Evolutionary conservation across 768 basidiomycete genomes (phyloP).

Genomic region (Inosperma sp.): DNA sequence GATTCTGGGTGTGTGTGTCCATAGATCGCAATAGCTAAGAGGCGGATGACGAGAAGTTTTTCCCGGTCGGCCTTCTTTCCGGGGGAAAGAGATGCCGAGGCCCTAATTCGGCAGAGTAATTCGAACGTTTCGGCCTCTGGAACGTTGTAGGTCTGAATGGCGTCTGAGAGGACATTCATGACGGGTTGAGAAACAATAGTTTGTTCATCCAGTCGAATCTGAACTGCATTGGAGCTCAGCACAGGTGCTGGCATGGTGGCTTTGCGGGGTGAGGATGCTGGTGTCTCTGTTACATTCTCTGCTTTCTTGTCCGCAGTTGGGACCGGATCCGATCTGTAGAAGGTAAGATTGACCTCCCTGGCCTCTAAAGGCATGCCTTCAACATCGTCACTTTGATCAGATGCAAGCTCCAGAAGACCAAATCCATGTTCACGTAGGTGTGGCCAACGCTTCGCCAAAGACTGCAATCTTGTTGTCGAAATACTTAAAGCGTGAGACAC

Average conservation of each 20-base stretch:
- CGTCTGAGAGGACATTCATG: slow-evolving; percentile 76
- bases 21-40: slow-evolving; percentile 87
- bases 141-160: slow-evolving; percentile 60
- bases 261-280: slow-evolving; percentile 49
- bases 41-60: slow-evolving; percentile 74
- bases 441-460: slow-evolving; percentile 82
- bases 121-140: slow-evolving; percentile 86
- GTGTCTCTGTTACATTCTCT: slow-evolving; percentile 44
- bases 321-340: slow-evolving; percentile 59
- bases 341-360: slow-evolving; percentile 75
- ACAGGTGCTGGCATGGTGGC: slow-evolving; percentile 24
- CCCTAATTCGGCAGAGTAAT: slow-evolving; percentile 79
- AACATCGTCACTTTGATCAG: slow-evolving; percentile 46
- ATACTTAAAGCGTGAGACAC: slow-evolving; percentile 80
- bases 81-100: slow-evolving; percentile 62
- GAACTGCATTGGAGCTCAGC: slow-evolving; percentile 47
- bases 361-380: slow-evolving; percentile 66
- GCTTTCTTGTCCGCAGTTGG: slow-evolving; percentile 37
- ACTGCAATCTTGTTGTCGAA: slow-evolving; percentile 74
- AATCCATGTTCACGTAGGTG: slow-evolving; percentile 76
- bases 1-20: slow-evolving; percentile 81
- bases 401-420: slow-evolving; percentile 69
- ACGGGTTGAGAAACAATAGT: slow-evolving; percentile 55
- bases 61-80: slow-evolving; percentile 61
- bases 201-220: slow-evolving; percentile 58